These are phyloP conservation scores for Rhizopus delemar DNA, from an alignment of 371 early-diverging fungal genomes.

Conservation along the genomic window DNA sequence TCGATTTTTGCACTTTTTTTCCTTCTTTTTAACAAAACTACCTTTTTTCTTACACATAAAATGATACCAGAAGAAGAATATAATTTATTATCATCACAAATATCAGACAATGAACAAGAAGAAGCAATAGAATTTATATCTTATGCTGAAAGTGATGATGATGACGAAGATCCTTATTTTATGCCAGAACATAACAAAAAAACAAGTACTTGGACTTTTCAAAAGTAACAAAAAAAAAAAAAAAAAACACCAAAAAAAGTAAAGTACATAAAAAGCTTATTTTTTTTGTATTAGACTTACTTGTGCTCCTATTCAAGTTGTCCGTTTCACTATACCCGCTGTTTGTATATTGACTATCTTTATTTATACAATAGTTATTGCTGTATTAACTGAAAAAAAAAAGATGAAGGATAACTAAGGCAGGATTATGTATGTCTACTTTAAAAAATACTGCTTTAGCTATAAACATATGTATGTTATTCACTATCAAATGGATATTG, in stretches of 20 bases:
- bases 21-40: too few species aligned
- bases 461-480: too few species aligned
- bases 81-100: slow-evolving; percentile 17
- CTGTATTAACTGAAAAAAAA: slow-evolving; percentile 41
- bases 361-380: slow-evolving; percentile 50
- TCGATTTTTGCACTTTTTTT: too few species aligned
- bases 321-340: slow-evolving; percentile 47
- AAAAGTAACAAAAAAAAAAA: slow-evolving; percentile 29
- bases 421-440: too few species aligned
- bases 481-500: too few species aligned
- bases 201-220: slow-evolving; percentile 51
- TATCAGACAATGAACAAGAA: slow-evolving; percentile 44
- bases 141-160: slow-evolving; percentile 57
- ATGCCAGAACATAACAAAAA: slow-evolving; percentile 54
- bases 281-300: slow-evolving; percentile 31
- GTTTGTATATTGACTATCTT: slow-evolving; percentile 47
- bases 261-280: not conserved
- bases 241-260: too few species aligned
- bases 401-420: not conserved
- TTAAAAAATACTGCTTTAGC: too few species aligned
- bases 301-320: slow-evolving; percentile 53
- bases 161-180: slow-evolving; percentile 57
- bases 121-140: slow-evolving; percentile 55
- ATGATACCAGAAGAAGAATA: slow-evolving; percentile 35
- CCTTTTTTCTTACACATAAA: not conserved